Evolutionary conservation across 441 rosid genomes (phyloP), one percentile per base, ranked within the genome.

Genomic region (Erysimum cheiri): DNA sequence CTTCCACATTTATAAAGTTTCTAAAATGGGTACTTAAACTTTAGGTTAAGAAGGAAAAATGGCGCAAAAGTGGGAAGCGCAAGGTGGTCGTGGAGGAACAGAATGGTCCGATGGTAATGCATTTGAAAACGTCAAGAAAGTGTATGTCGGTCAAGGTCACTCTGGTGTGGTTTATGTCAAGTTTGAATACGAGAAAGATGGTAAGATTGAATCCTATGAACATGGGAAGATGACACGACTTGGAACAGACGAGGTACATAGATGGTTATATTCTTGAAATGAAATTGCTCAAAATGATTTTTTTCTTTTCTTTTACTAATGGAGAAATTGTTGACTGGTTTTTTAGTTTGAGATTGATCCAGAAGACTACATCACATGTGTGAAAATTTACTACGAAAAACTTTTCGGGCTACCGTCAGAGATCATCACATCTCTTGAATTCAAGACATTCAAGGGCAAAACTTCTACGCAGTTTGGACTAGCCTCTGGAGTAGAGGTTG

Each of bases 71-170:
- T 59, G 65, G 53, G 76, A 60, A 43, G 76, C 80, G 2, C 56
- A 58, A 58, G 80, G 80, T 28, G 80, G 80, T 14, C 71, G 61
- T 46, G 76, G 76, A 48, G 80, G 80, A 66, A 59, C 60, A 26
- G 8, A 1, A 28, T 71, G 72, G 72, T 68, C 65, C 44, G 80
- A 76, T 37, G 80, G 68, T 58, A 76, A 67, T 71, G 58, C 3
- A 44, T 60, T 60, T 5, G 59, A 71, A 6, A 61, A 59, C 12
- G 70, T 75, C 24, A 76, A 61, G 68, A 70, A 65, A 65, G 75
- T 76, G 4, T 65, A 71, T 22, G 75, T 70, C 0, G 75, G 79
- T 55, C 71, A 75, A 70, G 79, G 71, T 49, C 63, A 70, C 37
- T 76, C 71, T 29, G 75, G 75, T 26, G 71, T 76, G 11, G 79